These are phyloP conservation scores for Ophiosphaerella korrae DNA, from an alignment of 2,329 filamentous ascomycete genomes.

Conservation along the genomic window DNA sequence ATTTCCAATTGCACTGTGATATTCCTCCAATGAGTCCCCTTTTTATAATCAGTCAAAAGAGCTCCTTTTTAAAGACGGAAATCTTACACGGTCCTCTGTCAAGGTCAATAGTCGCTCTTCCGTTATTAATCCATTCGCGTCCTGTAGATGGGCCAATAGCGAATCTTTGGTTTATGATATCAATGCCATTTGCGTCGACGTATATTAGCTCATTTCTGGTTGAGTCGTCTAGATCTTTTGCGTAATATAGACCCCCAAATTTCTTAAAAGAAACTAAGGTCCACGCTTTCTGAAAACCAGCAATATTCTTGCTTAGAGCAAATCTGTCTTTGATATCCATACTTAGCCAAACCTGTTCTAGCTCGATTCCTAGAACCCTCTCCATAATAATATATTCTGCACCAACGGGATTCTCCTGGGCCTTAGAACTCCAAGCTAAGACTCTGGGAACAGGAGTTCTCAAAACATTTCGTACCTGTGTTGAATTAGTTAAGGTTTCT, in stretches of 20 bases:
- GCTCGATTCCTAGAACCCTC: constrained; percentile 32
- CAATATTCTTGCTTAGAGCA: constrained; percentile 34
- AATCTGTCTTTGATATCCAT: constrained; percentile 31
- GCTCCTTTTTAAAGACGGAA: constrained; percentile 5
- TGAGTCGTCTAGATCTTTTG: constrained; percentile 30
- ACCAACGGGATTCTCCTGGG: constrained; percentile 32
- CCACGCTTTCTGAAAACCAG: constrained; percentile 37
- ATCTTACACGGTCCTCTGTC: constrained; percentile 48
- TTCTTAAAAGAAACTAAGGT: constrained; percentile 35
- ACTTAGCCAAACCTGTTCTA: constrained; percentile 36
- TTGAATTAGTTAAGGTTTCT: constrained; percentile 9
- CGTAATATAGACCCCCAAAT: constrained; percentile 37
- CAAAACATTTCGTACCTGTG: constrained; percentile 36
- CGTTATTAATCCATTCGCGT: constrained; percentile 40
- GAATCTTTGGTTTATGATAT: constrained; percentile 34
- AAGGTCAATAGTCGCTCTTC: constrained; percentile 34
- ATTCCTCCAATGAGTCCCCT: constrained; percentile 40
- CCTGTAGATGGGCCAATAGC: constrained; percentile 46
- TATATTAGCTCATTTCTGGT: constrained; percentile 18
- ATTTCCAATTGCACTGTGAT: constrained; percentile 39
- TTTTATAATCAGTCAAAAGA: constrained; percentile 17
- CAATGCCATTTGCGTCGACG: constrained; percentile 18
- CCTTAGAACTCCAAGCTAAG: constrained; percentile 39
- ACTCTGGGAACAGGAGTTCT: constrained; percentile 40
- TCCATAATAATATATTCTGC: constrained; percentile 45